Evolutionary conservation across 2,329 filamentous ascomycete genomes (phyloP).

Genomic region (Whalleya microplaca): DNA sequence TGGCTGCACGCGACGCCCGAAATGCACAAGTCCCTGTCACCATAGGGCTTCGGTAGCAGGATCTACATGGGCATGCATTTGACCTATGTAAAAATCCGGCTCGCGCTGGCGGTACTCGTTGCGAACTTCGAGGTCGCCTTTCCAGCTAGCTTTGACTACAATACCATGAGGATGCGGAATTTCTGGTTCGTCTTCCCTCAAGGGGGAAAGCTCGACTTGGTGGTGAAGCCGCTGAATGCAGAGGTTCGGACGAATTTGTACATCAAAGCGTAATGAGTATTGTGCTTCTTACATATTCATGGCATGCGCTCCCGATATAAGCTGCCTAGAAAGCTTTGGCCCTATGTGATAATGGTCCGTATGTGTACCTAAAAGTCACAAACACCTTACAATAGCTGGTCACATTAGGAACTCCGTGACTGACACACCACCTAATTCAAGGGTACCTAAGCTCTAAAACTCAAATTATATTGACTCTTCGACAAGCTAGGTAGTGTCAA

Average conservation of each 20-base stretch:
- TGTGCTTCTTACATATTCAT: too few relatives aligned
- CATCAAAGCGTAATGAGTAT: neutral
- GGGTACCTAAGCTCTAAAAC: too few relatives aligned
- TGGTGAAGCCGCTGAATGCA: neutral
- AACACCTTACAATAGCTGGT: too few relatives aligned
- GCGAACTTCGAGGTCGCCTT: neutral
- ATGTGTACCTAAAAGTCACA: too few relatives aligned
- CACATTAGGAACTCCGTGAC: too few relatives aligned
- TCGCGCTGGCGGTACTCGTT: conserved; percentile 1
- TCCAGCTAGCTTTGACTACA: neutral
- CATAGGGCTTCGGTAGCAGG: conserved; percentile 1
- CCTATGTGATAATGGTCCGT: too few relatives aligned
- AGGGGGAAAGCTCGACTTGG: neutral
- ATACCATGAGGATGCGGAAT: conserved; percentile 1
- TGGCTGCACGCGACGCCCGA: neutral
- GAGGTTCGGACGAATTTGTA: too few relatives aligned
- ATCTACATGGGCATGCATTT: conserved; percentile 3
- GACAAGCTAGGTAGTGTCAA: too few relatives aligned
- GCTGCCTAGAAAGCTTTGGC: too few relatives aligned
- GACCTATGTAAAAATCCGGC: conserved; percentile 1
- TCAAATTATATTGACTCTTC: too few relatives aligned
- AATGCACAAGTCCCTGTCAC: conserved; percentile 1
- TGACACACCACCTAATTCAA: too few relatives aligned
- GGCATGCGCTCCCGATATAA: too few relatives aligned
- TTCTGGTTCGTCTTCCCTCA: conserved; percentile 1